phyloP scores from a whole-genome alignment of 345 rosid genomes.

The Aquilaria yunnanensis region DNA sequence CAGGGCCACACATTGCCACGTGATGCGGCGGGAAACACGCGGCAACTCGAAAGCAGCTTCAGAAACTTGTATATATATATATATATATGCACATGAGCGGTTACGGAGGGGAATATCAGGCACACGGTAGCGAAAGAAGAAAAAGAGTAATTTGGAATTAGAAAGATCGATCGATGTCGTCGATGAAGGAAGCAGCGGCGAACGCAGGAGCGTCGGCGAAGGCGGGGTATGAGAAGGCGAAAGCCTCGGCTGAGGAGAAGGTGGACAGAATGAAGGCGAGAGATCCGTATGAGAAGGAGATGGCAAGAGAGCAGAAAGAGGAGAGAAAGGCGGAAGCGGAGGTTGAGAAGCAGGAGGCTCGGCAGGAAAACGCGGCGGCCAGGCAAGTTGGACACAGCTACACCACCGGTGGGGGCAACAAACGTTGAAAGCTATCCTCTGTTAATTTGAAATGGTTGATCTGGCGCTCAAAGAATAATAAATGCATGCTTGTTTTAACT shows the following conservation, averaged over 20 bases:
- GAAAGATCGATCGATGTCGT: conserved; percentile 23
- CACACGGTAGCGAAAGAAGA: too few relatives aligned
- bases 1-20: too few relatives aligned
- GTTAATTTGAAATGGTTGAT: too few relatives aligned
- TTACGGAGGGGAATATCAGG: too few relatives aligned
- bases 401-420: not conserved
- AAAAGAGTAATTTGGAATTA: too few relatives aligned
- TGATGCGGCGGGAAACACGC: too few relatives aligned
- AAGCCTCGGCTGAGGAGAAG: conserved; percentile 63
- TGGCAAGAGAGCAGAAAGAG: conserved; percentile 56
- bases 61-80: too few relatives aligned
- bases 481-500: too few relatives aligned
- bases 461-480: too few relatives aligned
- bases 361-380: conserved; percentile 39
- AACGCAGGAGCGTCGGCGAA: conserved; percentile 74
- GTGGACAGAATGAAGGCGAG: conserved; percentile 49
- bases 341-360: conserved; percentile 38
- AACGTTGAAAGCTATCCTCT: too few relatives aligned
- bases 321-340: conserved; percentile 40
- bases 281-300: conserved; percentile 53
- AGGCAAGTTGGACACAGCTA: conserved; percentile 10
- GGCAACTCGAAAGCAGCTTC: too few relatives aligned
- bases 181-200: conserved; percentile 54
- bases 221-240: conserved; percentile 78
- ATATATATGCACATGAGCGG: too few relatives aligned